Evolutionary conservation across 768 basidiomycete genomes (phyloP), one percentile per base, ranked within the genome.

Genomic region (Tephrocybe rancida): DNA sequence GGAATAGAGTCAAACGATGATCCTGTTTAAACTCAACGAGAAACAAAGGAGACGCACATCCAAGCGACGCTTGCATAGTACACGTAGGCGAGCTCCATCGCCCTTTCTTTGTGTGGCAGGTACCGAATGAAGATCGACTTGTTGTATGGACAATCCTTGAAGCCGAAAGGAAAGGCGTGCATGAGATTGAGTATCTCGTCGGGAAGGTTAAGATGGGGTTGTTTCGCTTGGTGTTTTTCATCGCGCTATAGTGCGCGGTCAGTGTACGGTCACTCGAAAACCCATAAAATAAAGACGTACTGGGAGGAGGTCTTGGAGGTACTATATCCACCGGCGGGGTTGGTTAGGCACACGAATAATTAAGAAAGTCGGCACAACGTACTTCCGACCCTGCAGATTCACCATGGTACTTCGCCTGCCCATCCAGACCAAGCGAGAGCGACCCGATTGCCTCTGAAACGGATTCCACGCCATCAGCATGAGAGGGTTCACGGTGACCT

Each of bases 361-460:
- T 37, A 27, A 7, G 18, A 21, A 29, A 37, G 21, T 26, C 11
- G 24, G n/a, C 11, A 4, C 5, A 14, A 41, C 22, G 59, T 56
- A 80, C 82, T 73, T 82, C 81, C 21, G 80, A 76, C 16, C 75
- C 70, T 21, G 80, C 74, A 4, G 76, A 75, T 54, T 74, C 77
- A 11, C 81, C 81, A 56, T 78, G 76, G 62, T 82, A 82, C 52
- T 70, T 74, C 1, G 74, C 66, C 45, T 77, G 74, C n/a, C 80
- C 82, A 47, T 81, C 72, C 5, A 67, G 45, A 34, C 77, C 77
- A 30, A 84, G 75, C 0, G 80, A 71, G 10, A 83, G 71, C 6
- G 80, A 77, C 21, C 82, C 81, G 37, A 82, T 65, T 22, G 68
- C 68, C 29, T 74, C 72, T 11, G 75, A 68, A 19, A 76, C 63